Evolutionary conservation across 805 yeast species (phyloP), one percentile per base, ranked within the genome.

Genomic region (Hanseniaspora taiwanica): DNA sequence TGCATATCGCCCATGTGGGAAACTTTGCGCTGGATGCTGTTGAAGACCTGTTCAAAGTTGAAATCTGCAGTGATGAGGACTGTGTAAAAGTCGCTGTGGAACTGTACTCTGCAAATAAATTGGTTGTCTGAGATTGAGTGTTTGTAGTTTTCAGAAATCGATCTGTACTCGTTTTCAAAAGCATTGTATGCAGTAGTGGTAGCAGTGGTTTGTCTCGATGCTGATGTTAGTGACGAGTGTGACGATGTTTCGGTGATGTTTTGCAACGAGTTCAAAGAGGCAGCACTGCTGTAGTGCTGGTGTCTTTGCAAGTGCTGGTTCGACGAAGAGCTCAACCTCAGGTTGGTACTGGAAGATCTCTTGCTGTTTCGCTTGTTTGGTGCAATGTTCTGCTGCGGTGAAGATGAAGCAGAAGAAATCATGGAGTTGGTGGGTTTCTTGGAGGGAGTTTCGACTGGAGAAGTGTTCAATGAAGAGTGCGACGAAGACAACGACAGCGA

Each of bases 1-100:
- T 63, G 60, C 36, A 64, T 47, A 12, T 58, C 67, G 19, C 78
- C 81, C 40, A 75, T 66, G 39, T 72, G 69, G 35, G 67, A 63
- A 36, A 77, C 55, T 52, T 77, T 76, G 37, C 67, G 68, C 45
- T 72, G 74, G 27, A 84, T 72, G 44, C 75, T 74, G 35, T 65
- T 71, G 36, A 71, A 62, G 42, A 84, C 64, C 35, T 71, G 76
- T 9, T 65, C 62, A 53, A 73, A 68, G 27, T 67, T 51, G 32
- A 74, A 64, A 41, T 69, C 63, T 43, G 66, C 56, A 8, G 81
- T 73, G 2, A 83, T 77, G 46, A 81, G 69, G 48, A 80, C 63
- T 38, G 83, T 73, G 48, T 84, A 77, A 13, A 81, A 71, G 46
- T 70, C 71, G 17, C 63, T 52, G 27, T 64, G 63, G 52, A 63